Base-by-base conservation (phyloP, 1,139 yeast genomes). In the Scheffersomyces parashehatae region DNA sequence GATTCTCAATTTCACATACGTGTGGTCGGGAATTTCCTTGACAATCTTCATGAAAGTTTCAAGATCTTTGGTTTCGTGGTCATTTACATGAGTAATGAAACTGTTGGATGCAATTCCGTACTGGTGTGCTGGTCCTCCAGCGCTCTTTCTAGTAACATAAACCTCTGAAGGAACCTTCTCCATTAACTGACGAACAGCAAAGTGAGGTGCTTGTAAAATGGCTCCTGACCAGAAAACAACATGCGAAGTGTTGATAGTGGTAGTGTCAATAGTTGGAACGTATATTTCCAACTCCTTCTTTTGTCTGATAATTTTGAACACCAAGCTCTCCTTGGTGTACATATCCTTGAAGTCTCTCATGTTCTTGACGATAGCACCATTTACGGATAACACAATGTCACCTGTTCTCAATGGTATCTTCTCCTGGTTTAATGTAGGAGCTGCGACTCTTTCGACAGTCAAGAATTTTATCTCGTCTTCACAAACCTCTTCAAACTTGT, bases 71-170 rank as follows among this genome's bases (percentile, higher is more conserved):
- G 96, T 88, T 41, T 84, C 82, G 16, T 70, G 63, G 43, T 88
- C 96, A 60, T 89, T 88, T 39, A 90, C 89, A 61, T 89, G 96
- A 0, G 97, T 90, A 45, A 90, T 86, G 67, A 89, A 90, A 59
- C 87, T 83, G 3, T 93, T 85, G 3, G 89, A 78, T 9, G 83
- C 81, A 45, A 90, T 78, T n/a, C 88, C 88, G 60, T 87, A 88
- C 56, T 87, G 93, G 47, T 82, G 77, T 13, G 95, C 93, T 8
- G 97, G 97, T 0, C 96, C 88, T 11, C 96, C 96, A 30, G 81
- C 76, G 37, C 83, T 77, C 58, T 87, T 78, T 29, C 82, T 75
- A 1, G 89, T 83, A 40, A 89, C 83, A 58, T 88, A 90, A 11
- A 90, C 93, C 45, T 82, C 83, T 15, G 91, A 84, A n/a, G 96